A percentile compares a stretch with the other conserved stretches of the same genome.
Evolutionary conservation across 768 basidiomycete genomes (phyloP).

Genomic region (Lactarius hatsudake): DNA sequence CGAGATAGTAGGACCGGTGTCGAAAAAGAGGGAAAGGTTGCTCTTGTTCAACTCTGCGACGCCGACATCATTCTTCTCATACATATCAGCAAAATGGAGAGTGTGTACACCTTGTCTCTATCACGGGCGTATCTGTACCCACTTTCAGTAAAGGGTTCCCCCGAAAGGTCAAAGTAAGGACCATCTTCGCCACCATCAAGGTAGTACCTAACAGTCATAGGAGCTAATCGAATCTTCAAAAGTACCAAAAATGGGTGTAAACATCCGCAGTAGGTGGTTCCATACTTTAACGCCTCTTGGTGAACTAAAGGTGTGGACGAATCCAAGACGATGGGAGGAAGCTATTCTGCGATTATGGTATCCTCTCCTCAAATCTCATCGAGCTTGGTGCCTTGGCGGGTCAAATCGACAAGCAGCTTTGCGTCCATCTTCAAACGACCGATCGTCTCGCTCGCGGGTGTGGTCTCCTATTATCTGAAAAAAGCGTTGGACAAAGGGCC

Average conservation of each 20-base stretch:
- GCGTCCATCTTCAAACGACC: constrained; percentile 35
- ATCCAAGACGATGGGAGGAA: constrained; percentile 47
- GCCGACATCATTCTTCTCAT: constrained; percentile 43
- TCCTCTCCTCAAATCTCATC: constrained; percentile 42
- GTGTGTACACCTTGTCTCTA: constrained; percentile 31
- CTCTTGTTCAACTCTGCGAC: constrained; percentile 49
- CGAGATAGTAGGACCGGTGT: constrained; percentile 33
- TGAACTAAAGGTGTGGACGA: neutral
- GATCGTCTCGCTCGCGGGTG: constrained; percentile 43
- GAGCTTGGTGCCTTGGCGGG: constrained; percentile 46
- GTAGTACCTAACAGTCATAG: constrained; percentile 31
- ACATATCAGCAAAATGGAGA: constrained; percentile 48
- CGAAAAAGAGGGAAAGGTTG: constrained; percentile 37
- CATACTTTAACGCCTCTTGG: neutral
- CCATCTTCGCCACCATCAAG: neutral
- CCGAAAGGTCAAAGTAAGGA: constrained; percentile 39
- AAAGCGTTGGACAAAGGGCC: constrained; percentile 43
- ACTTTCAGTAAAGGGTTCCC: constrained; percentile 40
- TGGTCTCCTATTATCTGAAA: constrained; percentile 43
- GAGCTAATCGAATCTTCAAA: constrained; percentile 43
- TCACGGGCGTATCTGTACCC: neutral
- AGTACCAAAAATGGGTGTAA: constrained; percentile 46
- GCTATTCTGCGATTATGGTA: constrained; percentile 46
- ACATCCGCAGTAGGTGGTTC: constrained; percentile 44
- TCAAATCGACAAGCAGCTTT: constrained; percentile 40